Conservation (phyloP, 2,329 filamentous ascomycete genomes). For the Lecanicillium sp. region DNA sequence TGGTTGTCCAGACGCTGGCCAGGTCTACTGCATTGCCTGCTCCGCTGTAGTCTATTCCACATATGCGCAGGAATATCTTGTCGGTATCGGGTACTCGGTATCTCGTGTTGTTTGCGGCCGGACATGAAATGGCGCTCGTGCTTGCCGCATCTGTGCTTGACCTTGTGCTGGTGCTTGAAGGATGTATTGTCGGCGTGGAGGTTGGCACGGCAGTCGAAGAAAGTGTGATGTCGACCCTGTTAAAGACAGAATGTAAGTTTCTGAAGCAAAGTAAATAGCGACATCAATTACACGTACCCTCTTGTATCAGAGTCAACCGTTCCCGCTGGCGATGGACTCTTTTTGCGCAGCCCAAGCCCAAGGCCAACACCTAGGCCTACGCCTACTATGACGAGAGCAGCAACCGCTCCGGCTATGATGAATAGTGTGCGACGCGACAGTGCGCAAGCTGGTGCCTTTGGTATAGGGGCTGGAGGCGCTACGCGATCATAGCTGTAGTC, state of each 20-base stretch:
- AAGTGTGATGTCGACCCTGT: neutral
- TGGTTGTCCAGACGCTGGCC: constrained; percentile 26
- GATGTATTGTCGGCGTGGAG: neutral
- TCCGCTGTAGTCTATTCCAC: constrained; percentile 38
- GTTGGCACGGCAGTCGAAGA: neutral
- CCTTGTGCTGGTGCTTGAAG: constrained; percentile 12
- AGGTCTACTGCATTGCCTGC: constrained; percentile 25
- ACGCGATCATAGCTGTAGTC: constrained; percentile 18
- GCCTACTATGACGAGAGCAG: constrained; percentile 18
- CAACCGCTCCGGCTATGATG: constrained; percentile 21
- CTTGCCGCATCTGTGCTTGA: constrained; percentile 15
- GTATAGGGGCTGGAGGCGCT: constrained; percentile 15
- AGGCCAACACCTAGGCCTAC: constrained; percentile 33
- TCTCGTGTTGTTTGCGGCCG: constrained; percentile 34
- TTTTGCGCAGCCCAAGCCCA: constrained; percentile 27
- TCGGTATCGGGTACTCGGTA: constrained; percentile 32
- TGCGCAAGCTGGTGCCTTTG: constrained; percentile 15
- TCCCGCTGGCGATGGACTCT: neutral
- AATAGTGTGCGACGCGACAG: constrained; percentile 26
- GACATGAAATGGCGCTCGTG: constrained; percentile 24
- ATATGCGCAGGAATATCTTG: constrained; percentile 34
- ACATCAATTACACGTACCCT: no score
- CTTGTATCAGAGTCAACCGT: no score
- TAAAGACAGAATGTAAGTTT: no score
- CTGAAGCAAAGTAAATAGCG: no score